Conservation (phyloP, 257 asterid genomes). For the Capsicum baccatum region DNA sequence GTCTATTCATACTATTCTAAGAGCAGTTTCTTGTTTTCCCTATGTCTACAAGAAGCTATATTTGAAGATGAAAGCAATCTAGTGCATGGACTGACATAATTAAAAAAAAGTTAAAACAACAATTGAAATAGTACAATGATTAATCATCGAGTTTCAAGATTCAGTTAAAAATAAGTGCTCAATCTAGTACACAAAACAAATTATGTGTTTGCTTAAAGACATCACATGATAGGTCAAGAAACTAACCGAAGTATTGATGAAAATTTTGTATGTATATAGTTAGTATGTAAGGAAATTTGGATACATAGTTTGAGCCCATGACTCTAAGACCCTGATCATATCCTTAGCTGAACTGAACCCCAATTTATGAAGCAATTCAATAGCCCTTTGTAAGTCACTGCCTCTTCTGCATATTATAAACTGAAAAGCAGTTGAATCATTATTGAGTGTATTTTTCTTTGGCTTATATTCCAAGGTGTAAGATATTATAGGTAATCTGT, state of each 20-base stretch:
- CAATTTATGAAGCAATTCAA: conserved; percentile 63
- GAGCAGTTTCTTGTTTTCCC: too few species aligned
- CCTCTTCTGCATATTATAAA: conserved; percentile 91
- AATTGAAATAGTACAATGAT: not conserved
- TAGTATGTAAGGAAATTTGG: conserved; percentile 72
- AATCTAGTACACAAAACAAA: not conserved
- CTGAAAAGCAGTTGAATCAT: conserved; percentile 40
- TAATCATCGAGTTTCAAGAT: not conserved
- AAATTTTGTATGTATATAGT: not conserved
- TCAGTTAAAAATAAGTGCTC: not conserved
- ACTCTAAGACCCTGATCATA: conserved; percentile 71
- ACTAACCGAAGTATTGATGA: not conserved
- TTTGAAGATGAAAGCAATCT: not conserved
- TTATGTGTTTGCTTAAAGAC: not conserved
- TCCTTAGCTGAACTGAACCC: conserved; percentile 61
- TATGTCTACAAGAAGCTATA: too few species aligned
- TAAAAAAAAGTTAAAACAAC: not conserved
- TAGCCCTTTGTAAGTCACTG: conserved; percentile 92
- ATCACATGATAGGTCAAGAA: not conserved
- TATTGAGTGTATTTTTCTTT: too few species aligned
- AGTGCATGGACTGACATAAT: too few species aligned
- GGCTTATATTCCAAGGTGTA: too few species aligned
- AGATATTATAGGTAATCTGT: too few species aligned
- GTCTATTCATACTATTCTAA: too few species aligned
- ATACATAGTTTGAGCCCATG: conserved; percentile 70